Percentiles rank a stretch among this genome's conserved stretches.
Conservation (phyloP, 78 protist genomes). For the Cavenderia fasciculata region DNA sequence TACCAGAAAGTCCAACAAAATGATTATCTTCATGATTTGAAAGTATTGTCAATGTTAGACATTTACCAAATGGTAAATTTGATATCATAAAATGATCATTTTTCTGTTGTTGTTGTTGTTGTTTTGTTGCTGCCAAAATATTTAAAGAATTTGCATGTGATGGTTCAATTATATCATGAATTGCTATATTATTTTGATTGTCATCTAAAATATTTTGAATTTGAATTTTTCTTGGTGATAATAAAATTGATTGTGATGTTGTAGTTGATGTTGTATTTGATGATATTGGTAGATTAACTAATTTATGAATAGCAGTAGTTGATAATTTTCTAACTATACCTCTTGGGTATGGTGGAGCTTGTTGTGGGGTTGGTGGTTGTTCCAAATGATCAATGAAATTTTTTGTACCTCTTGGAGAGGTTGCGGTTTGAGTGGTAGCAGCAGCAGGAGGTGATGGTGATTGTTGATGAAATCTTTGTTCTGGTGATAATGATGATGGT, state of each 20-base stretch:
- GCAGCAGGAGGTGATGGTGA: neutral
- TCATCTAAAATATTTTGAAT: neutral
- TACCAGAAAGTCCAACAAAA: conserved; percentile 90
- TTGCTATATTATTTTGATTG: neutral
- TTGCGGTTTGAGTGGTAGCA: neutral
- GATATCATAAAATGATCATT: neutral
- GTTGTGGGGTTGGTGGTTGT: too few species aligned
- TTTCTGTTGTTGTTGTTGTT: neutral
- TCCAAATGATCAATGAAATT: too few species aligned
- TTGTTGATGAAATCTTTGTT: neutral
- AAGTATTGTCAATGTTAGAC: conserved; percentile 22
- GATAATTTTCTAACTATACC: too few species aligned
- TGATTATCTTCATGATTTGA: conserved; percentile 89
- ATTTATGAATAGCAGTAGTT: neutral
- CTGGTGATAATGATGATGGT: neutral
- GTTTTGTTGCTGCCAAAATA: neutral
- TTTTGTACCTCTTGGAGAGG: neutral
- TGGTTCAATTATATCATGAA: conserved; percentile 16
- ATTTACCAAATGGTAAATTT: conserved; percentile 16
- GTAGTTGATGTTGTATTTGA: neutral
- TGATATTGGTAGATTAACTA: neutral
- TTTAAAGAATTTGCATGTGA: neutral
- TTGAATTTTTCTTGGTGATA: neutral
- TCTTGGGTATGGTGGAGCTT: too few species aligned
- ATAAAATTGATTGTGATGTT: neutral